Evolutionary conservation across 2,329 filamentous ascomycete genomes (phyloP), one percentile per base, ranked within the genome.

Genomic region (Helotiales sp.): DNA sequence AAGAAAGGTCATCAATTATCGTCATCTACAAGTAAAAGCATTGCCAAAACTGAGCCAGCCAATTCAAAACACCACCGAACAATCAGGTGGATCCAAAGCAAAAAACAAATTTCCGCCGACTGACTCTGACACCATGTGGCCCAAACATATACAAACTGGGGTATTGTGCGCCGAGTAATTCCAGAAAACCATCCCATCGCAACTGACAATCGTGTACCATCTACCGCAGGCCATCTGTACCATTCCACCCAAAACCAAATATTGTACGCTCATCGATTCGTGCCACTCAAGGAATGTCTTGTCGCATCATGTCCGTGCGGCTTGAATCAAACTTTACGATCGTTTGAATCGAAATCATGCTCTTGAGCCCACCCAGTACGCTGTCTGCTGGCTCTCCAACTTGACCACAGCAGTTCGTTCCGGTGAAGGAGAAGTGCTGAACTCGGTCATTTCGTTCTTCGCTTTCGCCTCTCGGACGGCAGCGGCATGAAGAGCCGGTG

Each of bases 101-200:
- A n/a, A n/a, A n/a, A 26, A 37, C 11, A 30, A 34, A 37, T 22
- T 37, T 37, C 8, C 6, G 54, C 54, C 2, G 5, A 57, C 54
- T 11, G 20, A 37, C 20, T 22, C 54, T 57, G 20, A 34, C 54
- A 22, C 54, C 54, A 40, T 57, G 15, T 24, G 10, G 30, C 54
- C 54, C 54, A 57, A 22, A 57, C 54, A 57, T 57, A 7, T 57
- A 57, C 54, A 57, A 57, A 57, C 8, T 37, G n/a, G 54, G 54
- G 54, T 40, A 37, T 57, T 40, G 7, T 26, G 30, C 54, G 54
- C 40, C 22, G 32, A 40, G 30, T 37, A 26, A 40, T 57, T 40
- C 30, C 30, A 57, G 17, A 57, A 37, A 34, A 26, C 17, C 40
- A n/a, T 3, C 13, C 5, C 40, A 45, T 37, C 52, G 1, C 11